Evolutionary conservation across 768 basidiomycete species (phyloP).

Genomic region (Hemileccinum rubropunctum): DNA sequence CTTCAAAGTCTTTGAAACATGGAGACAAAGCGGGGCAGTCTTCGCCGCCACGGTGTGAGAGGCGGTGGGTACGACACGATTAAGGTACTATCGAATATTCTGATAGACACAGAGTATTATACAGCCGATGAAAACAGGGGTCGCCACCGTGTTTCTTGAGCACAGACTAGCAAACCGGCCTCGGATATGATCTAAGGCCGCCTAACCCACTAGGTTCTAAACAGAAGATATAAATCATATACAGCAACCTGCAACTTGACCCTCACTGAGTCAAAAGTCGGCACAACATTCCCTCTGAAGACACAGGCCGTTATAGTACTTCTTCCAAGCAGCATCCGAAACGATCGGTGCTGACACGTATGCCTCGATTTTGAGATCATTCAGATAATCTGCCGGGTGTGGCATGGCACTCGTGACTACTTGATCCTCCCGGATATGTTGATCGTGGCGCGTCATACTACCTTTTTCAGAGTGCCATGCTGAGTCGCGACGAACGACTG

Average conservation of each 20-base stretch:
- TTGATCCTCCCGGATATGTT: conserved; percentile 48
- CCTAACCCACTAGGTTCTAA: no score
- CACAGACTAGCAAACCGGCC: no score
- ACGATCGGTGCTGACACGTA: conserved; percentile 55
- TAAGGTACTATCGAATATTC: no score
- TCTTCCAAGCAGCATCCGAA: conserved; percentile 49
- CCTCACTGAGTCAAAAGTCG: conserved; percentile 33
- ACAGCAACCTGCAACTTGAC: conserved; percentile 48
- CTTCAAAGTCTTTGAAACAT: no score
- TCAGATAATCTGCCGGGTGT: conserved; percentile 39
- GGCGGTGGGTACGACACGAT: no score
- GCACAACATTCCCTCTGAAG: conserved; percentile 41
- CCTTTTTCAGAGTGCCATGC: conserved; percentile 59
- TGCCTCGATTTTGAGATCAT: conserved; percentile 44
- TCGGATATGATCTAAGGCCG: no score
- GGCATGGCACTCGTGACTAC: conserved; percentile 45
- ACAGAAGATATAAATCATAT: no score
- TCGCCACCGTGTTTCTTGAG: no score
- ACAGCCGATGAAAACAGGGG: no score
- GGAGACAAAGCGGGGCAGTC: no score
- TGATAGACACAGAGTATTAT: no score
- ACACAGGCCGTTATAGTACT: conserved; percentile 39
- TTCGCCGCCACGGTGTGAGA: no score
- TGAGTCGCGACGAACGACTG: conserved; percentile 48
- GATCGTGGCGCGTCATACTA: conserved; percentile 44